Percentiles rank a stretch among this genome's conserved stretches.
Evolutionary conservation across 805 yeast species (phyloP).

Genomic region (Wickerhamiella azyma): DNA sequence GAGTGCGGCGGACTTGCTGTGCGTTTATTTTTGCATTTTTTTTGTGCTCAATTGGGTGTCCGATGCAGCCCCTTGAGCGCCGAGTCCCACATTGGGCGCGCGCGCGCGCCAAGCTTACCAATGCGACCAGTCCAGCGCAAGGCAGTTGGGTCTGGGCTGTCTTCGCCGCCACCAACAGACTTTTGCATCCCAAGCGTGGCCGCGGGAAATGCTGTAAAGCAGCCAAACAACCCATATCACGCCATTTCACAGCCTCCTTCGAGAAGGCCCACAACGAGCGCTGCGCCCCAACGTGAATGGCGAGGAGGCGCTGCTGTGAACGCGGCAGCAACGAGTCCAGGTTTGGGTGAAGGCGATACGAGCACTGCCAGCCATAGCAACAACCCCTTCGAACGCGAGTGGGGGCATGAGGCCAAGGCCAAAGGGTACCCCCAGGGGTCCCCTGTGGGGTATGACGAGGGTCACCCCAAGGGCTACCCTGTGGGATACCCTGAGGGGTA

Average conservation of each 20-base stretch:
- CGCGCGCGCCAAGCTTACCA: background rate
- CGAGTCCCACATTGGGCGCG: too few relatives aligned
- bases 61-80: too few relatives aligned
- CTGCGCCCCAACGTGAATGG: slow-evolving; percentile 4
- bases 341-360: too few relatives aligned
- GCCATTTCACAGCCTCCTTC: slow-evolving; percentile 13
- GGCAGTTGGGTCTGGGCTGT: slow-evolving; percentile 19
- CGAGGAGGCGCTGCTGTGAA: background rate
- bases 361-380: background rate
- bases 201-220: slow-evolving; percentile 10
- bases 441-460: too few relatives aligned
- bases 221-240: slow-evolving; percentile 16
- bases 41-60: too few relatives aligned
- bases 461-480: too few relatives aligned
- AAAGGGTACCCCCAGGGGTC: too few relatives aligned
- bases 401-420: too few relatives aligned
- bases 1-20: slow-evolving; percentile 9
- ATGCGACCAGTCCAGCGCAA: slow-evolving; percentile 14
- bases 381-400: background rate
- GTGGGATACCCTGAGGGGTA: too few relatives aligned
- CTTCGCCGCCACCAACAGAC: slow-evolving; percentile 15
- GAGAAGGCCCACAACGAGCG: slow-evolving; percentile 1
- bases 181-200: slow-evolving; percentile 8
- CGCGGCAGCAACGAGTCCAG: too few relatives aligned
- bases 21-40: background rate